Evolutionary conservation across 2,329 filamentous ascomycete species (phyloP).

Genomic region (Metarhizium brunneum): DNA sequence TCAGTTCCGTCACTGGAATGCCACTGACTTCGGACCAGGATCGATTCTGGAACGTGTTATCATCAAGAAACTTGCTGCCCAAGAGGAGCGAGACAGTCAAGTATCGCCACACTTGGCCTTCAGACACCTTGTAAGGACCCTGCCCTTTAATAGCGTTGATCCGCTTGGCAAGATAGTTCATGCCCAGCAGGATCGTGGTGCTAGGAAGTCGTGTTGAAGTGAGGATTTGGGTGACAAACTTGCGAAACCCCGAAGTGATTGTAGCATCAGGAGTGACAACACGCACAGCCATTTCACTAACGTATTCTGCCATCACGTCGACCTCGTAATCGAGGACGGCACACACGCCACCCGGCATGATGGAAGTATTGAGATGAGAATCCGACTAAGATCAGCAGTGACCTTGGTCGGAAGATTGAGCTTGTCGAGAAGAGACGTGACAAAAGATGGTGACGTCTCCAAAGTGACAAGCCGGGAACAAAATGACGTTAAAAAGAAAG

Average conservation of each 20-base stretch:
- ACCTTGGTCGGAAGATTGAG: constrained; percentile 27
- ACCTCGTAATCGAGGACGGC: constrained; percentile 95
- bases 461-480: not conserved
- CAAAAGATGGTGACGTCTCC: not conserved
- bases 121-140: constrained; percentile 46
- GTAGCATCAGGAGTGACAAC: constrained; percentile 42
- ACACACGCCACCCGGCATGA: constrained; percentile 74
- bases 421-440: constrained; percentile 8
- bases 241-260: constrained; percentile 68
- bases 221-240: constrained; percentile 85
- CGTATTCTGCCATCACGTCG: constrained; percentile 92
- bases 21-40: constrained; percentile 95
- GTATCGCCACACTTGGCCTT: constrained; percentile 76
- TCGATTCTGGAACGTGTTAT: constrained; percentile 95
- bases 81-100: constrained; percentile 77
- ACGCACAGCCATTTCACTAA: constrained; percentile 72
- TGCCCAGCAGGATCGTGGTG: constrained; percentile 80
- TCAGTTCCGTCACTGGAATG: constrained; percentile 75
- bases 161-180: constrained; percentile 80
- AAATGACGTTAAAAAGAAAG: not conserved
- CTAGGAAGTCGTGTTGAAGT: constrained; percentile 84
- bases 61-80: constrained; percentile 91
- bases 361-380: constrained; percentile 24
- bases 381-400: constrained; percentile 30
- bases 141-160: constrained; percentile 62